Conservation (phyloP, 306 rosid species). For the Cyamopsis tetragonoloba region DNA sequence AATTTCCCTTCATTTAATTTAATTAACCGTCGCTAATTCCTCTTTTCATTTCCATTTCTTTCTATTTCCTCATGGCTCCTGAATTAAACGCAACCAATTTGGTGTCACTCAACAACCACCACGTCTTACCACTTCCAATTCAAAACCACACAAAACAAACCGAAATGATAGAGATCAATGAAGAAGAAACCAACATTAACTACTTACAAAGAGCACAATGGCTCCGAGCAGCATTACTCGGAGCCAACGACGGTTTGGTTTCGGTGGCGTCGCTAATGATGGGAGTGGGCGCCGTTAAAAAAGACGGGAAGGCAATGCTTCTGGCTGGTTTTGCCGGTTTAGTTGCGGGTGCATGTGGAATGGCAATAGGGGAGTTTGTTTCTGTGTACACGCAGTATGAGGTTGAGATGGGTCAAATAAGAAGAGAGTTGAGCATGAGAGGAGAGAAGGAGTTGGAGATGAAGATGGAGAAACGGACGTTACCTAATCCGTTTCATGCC, state of each 20-base stretch:
- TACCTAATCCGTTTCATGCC: constrained; percentile 50
- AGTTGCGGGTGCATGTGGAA: constrained; percentile 59
- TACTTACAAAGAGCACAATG: constrained; percentile 42
- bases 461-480: neutral
- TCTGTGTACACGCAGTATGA: constrained; percentile 63
- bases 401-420: constrained; percentile 46
- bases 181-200: neutral
- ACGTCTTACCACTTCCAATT: neutral
- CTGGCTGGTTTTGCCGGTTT: constrained; percentile 60
- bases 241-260: constrained; percentile 67
- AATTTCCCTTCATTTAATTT: neutral
- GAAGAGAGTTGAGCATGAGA: constrained; percentile 25
- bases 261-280: constrained; percentile 61
- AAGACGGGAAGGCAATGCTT: constrained; percentile 44
- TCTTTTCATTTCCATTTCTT: no score
- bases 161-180: no score
- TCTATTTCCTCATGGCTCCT: no score
- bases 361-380: constrained; percentile 69
- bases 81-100: no score
- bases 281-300: constrained; percentile 64
- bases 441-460: neutral
- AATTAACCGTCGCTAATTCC: neutral
- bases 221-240: constrained; percentile 60
- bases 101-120: constrained; percentile 22
- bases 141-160: no score